Percentiles rank a stretch among this genome's conserved stretches.
Conservation (phyloP, 2,329 filamentous ascomycete species). For the Aspergillus sp. region DNA sequence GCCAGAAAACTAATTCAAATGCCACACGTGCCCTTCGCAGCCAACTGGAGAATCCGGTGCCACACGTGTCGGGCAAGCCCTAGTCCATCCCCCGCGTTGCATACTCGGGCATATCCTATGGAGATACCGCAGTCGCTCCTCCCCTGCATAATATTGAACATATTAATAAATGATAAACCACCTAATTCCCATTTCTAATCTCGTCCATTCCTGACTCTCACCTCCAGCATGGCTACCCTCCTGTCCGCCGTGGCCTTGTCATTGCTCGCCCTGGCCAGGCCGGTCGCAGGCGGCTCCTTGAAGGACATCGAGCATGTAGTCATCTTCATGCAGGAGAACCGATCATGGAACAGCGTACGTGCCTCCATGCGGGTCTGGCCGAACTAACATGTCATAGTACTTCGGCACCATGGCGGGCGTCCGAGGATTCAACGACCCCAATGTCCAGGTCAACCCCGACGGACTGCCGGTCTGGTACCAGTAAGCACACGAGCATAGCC, state of each 20-base stretch:
- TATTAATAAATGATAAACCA: too few species aligned
- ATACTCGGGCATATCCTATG: too few species aligned
- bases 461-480: constrained; percentile 41
- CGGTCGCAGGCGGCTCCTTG: constrained; percentile 31
- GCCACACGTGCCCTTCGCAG: too few species aligned
- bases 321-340: constrained; percentile 49
- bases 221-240: background rate
- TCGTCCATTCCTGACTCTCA: too few species aligned
- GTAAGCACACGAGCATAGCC: too few species aligned
- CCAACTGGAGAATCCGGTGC: too few species aligned
- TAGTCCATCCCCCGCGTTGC: too few species aligned
- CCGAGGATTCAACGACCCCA: constrained; percentile 48
- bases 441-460: constrained; percentile 42
- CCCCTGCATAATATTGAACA: too few species aligned
- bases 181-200: too few species aligned
- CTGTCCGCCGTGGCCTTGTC: constrained; percentile 8
- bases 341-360: constrained; percentile 31
- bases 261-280: constrained; percentile 10
- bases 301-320: constrained; percentile 49
- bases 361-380: background rate
- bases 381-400: constrained; percentile 30
- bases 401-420: constrained; percentile 49
- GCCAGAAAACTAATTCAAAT: too few species aligned
- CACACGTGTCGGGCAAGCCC: too few species aligned
- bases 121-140: too few species aligned